phyloP scores from a whole-genome alignment of 2,329 filamentous ascomycete genomes.

The Macrophomina phaseolina region DNA sequence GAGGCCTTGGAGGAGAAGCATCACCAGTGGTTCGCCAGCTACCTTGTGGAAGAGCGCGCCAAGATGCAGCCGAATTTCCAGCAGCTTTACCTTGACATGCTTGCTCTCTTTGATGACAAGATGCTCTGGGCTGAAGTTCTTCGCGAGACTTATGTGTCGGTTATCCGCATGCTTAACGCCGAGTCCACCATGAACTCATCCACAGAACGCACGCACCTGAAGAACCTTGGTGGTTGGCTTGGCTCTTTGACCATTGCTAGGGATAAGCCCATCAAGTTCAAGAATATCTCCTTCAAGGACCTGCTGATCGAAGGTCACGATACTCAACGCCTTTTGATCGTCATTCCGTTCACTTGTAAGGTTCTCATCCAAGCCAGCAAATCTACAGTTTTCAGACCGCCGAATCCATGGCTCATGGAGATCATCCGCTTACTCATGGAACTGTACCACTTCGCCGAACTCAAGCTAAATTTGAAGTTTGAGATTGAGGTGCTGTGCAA shows the following conservation, averaged over 20 bases:
- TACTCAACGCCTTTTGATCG: slow-evolving; percentile 86
- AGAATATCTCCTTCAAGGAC: slow-evolving; percentile 96
- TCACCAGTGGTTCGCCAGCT: slow-evolving; percentile 95
- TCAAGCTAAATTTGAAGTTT: slow-evolving; percentile 97
- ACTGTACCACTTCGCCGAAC: slow-evolving; percentile 87
- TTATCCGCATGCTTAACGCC: slow-evolving; percentile 85
- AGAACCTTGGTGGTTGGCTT: slow-evolving; percentile 93
- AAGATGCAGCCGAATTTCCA: slow-evolving; percentile 99
- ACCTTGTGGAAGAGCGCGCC: slow-evolving; percentile 92
- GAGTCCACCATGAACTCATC: slow-evolving; percentile 84
- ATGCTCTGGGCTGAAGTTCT: slow-evolving; percentile 86
- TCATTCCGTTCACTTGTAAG: slow-evolving; percentile 98
- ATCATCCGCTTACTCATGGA: slow-evolving; percentile 91
- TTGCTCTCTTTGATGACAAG: slow-evolving; percentile 81
- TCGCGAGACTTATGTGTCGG: slow-evolving; percentile 87
- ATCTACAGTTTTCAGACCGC: slow-evolving; percentile 89
- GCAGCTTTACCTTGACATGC: slow-evolving; percentile 85
- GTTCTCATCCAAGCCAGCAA: slow-evolving; percentile 82
- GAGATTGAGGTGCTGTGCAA: slow-evolving; percentile 98
- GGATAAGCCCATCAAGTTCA: slow-evolving; percentile 93
- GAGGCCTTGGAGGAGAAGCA: slow-evolving; percentile 79
- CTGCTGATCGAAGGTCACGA: slow-evolving; percentile 92
- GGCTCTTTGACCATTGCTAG: slow-evolving; percentile 90
- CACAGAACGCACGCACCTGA: slow-evolving; percentile 84
- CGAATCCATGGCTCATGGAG: slow-evolving; percentile 98